Evolutionary conservation across 2,329 filamentous ascomycete species (phyloP).

Genomic region (Exophiala xenobiotica): DNA sequence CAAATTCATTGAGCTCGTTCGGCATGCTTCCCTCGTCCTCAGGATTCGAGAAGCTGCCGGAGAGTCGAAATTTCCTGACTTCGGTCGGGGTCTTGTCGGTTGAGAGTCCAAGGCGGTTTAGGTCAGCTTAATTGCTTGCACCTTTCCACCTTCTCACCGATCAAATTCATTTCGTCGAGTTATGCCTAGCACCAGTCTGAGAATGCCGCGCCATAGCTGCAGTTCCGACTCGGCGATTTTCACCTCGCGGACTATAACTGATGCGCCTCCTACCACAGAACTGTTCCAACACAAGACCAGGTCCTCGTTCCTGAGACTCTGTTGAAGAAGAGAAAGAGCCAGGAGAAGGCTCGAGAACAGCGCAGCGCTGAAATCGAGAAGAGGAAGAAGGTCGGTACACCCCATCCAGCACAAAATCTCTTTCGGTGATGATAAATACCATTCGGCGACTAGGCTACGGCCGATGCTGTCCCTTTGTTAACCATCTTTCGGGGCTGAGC

Average conservation of each 20-base stretch:
- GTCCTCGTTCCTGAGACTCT: slow-evolving; percentile 98
- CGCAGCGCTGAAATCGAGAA: slow-evolving; percentile 75
- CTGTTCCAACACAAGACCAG: slow-evolving; percentile 90
- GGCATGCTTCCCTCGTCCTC: slow-evolving; percentile 23
- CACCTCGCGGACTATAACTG: slow-evolving; percentile 79
- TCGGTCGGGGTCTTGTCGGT: slow-evolving; percentile 70
- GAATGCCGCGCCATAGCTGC: slow-evolving; percentile 89
- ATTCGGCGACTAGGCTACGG: slow-evolving; percentile 88
- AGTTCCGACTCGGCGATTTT: slow-evolving; percentile 86
- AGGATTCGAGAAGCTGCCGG: slow-evolving; percentile 28
- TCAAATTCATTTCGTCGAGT: slow-evolving; percentile 80
- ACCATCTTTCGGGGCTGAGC: slow-evolving; percentile 99
- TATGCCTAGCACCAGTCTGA: slow-evolving; percentile 67
- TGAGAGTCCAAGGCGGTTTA: slow-evolving; percentile 54
- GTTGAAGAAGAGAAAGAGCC: slow-evolving; percentile 99
- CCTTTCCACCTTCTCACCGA: slow-evolving; percentile 59
- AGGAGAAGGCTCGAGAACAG: slow-evolving; percentile 98
- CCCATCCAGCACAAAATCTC: slow-evolving; percentile 37
- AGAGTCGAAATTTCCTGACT: slow-evolving; percentile 50
- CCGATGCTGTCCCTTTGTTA: slow-evolving; percentile 95
- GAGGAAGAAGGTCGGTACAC: slow-evolving; percentile 78
- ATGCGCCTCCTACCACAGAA: slow-evolving; percentile 59
- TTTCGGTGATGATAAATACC: slow-evolving; percentile 83
- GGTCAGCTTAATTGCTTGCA: slow-evolving; percentile 10
- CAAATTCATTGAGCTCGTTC: slow-evolving; percentile 69